Evolutionary conservation across 345 rosid species (phyloP), one percentile per base, ranked within the genome.

Genomic region (Melaleuca quinquenervia): DNA sequence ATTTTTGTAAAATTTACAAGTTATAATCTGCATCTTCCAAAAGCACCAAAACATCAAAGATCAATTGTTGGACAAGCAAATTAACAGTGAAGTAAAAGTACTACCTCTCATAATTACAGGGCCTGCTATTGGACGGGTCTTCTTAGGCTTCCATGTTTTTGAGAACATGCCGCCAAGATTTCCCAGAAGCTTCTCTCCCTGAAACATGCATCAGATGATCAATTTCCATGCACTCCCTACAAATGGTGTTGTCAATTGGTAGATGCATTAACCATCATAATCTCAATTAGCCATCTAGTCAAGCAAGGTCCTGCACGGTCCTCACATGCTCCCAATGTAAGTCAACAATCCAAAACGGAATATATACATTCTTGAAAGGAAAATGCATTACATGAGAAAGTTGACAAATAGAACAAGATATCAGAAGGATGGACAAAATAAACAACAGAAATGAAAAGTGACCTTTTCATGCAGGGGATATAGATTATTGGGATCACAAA

Each of bases 111-210:
- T 92, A 51, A 91, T 86, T 82, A 91, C 88, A 53, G 99, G 99
- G 78, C 99, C 98, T 12, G 76, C 86, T 13, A 98, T 93, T 54
- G 89, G 80, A 83, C 92, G 97, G 82, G 92, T 94, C 95, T 94
- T 96, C 93, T 98, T 96, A 27, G 98, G 99, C 91, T 96, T 98
- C 99, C 99, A 98, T 26, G 98, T 95, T 91, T 56, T 98, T 48
- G 98, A 94, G 89, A 96, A 95, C 87, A 98, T 93, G 85, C 99
- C 99, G 52, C 99, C 99, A 84, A 98, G 99, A 90, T 92, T 96
- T 87, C 98, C 98, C 87, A 98, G 91, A 87, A 98, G 96, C 91
- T 95, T 98, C 91, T 98, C 99, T 85, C 99, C 99, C 99, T 98
- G 94, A 44, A 89, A 48, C 45, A 50, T 21, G 14, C 82, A 94